These are phyloP conservation scores for Pelargonium citronellum DNA, from an alignment of 441 rosid genomes.

Conservation along the genomic window DNA sequence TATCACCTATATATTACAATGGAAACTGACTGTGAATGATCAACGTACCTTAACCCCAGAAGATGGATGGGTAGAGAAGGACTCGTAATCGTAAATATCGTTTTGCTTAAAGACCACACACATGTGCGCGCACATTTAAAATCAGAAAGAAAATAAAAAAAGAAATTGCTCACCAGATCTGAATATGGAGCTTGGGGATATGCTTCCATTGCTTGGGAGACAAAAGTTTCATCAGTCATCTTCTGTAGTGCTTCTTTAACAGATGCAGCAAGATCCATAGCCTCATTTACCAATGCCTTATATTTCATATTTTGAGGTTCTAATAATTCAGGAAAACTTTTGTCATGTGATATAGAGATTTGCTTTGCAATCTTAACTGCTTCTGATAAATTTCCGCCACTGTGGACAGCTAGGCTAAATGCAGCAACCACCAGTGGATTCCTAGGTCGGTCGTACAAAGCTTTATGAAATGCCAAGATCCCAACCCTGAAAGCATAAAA, in stretches of 20 bases:
- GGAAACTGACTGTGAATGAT: too few relatives aligned
- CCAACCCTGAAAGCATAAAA: conserved; percentile 38
- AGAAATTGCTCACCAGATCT: conserved; percentile 48
- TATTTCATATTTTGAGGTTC: conserved; percentile 33
- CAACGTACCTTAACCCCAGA: too few relatives aligned
- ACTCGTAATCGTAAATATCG: not conserved
- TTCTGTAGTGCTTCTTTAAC: conserved; percentile 34
- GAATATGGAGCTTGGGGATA: conserved; percentile 79
- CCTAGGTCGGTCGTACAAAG: conserved; percentile 46
- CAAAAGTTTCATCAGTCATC: conserved; percentile 56
- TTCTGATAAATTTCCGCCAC: conserved; percentile 55
- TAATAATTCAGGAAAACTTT: conserved; percentile 47
- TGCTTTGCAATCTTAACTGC: conserved; percentile 52
- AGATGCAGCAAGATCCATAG: conserved; percentile 56
- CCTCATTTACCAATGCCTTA: conserved; percentile 38
- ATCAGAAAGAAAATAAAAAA: not conserved
- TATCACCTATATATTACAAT: too few relatives aligned
- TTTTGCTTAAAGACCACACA: not conserved
- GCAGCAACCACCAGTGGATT: conserved; percentile 57
- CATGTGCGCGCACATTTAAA: not conserved
- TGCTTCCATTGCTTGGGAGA: conserved; percentile 76
- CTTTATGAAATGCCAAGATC: conserved; percentile 56
- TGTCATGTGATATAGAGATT: conserved; percentile 40
- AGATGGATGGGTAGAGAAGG: too few relatives aligned
- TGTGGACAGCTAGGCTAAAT: conserved; percentile 51